phyloP scores from a whole-genome alignment of 768 basidiomycete species.

The Gymnopilus junonius region DNA sequence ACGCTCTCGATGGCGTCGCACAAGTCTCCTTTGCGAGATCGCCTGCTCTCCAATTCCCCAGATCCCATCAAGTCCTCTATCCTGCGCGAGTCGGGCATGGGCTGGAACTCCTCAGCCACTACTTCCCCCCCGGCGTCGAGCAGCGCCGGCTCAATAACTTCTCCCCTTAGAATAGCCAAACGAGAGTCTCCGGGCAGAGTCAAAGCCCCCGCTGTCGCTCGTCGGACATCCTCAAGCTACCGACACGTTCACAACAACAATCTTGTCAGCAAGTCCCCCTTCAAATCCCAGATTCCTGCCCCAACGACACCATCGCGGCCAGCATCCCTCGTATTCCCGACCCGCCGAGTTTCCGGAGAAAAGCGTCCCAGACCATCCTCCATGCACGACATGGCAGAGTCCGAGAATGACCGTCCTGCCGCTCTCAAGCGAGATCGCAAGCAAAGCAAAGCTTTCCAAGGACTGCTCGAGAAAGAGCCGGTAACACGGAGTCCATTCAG shows the following conservation, averaged over 20 bases:
- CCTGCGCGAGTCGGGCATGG: constrained; percentile 64
- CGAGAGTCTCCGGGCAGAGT: constrained; percentile 54
- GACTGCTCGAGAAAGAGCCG: constrained; percentile 73
- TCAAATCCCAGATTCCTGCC: constrained; percentile 69
- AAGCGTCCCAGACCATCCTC: constrained; percentile 77
- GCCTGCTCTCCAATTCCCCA: constrained; percentile 63
- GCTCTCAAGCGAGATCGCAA: constrained; percentile 72
- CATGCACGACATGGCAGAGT: constrained; percentile 69
- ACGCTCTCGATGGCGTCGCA: constrained; percentile 36
- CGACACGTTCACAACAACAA: constrained; percentile 77
- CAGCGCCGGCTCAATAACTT: constrained; percentile 46
- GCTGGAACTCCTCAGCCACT: constrained; percentile 54
- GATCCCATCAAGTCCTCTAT: constrained; percentile 69
- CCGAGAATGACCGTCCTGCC: constrained; percentile 73
- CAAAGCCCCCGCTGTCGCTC: constrained; percentile 57
- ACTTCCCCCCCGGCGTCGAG: constrained; percentile 35
- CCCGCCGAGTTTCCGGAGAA: constrained; percentile 71
- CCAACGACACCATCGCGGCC: constrained; percentile 45
- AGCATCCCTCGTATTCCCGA: constrained; percentile 38
- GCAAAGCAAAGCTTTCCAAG: constrained; percentile 76
- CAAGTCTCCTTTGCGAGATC: constrained; percentile 59
- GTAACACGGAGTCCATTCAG: constrained; percentile 86
- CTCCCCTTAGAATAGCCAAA: constrained; percentile 78
- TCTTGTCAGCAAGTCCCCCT: constrained; percentile 86
- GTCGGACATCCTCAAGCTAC: constrained; percentile 79